Percentiles rank a stretch among this genome's conserved stretches.
These are phyloP conservation scores for Eutypa lata DNA, from an alignment of 2,329 filamentous ascomycete genomes.

Conservation along the genomic window DNA sequence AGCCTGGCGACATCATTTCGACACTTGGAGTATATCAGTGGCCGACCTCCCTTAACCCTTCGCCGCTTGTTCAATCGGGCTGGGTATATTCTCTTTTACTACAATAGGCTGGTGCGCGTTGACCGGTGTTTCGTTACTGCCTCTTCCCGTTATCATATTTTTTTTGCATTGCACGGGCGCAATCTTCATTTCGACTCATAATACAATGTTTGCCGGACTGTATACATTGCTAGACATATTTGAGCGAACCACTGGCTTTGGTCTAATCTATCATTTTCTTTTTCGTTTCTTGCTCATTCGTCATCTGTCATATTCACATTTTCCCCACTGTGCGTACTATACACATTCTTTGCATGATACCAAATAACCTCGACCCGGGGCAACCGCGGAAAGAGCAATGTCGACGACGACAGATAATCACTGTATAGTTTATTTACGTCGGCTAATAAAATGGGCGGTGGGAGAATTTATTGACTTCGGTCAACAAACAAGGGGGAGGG, in stretches of 20 bases:
- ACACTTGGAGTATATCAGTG: background rate
- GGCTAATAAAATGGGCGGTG: background rate
- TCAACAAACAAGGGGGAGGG: too few species aligned
- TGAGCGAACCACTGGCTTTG: background rate
- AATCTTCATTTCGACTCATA: background rate
- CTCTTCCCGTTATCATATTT: background rate
- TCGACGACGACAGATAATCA: background rate
- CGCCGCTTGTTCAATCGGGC: background rate
- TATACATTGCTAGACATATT: background rate
- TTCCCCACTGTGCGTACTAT: conserved; percentile 6
- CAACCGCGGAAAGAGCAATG: conserved; percentile 3
- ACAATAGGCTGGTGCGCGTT: background rate
- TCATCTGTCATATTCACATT: background rate
- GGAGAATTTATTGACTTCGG: too few species aligned
- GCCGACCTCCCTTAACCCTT: background rate
- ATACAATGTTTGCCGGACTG: conserved; percentile 1
- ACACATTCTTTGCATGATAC: conserved; percentile 19
- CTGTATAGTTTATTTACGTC: background rate
- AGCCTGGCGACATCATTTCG: background rate
- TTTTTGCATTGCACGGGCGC: conserved; percentile 1
- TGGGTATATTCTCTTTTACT: background rate
- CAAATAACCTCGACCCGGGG: conserved; percentile 7
- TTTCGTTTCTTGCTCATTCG: conserved; percentile 1
- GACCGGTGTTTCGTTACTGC: background rate
- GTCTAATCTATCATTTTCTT: conserved; percentile 1